Evolutionary conservation across 1,284 basidiomycete species (phyloP).

Genomic region (Ganoderma lucidum): DNA sequence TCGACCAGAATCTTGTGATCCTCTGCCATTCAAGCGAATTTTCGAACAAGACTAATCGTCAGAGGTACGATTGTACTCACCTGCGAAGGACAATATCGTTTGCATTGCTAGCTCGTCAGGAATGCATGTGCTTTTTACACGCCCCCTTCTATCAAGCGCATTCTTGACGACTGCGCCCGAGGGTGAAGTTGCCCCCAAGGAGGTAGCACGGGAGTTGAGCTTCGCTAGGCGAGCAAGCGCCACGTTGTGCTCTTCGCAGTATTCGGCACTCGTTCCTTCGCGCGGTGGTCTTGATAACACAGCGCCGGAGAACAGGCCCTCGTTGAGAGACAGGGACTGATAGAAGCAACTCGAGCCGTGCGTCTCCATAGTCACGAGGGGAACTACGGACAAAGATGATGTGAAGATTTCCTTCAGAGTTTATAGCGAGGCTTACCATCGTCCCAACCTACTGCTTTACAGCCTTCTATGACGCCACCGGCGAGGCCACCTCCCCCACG

Average conservation of each 20-base stretch:
- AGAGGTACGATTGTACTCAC: slow-evolving; percentile 44
- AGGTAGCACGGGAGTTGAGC: slow-evolving; percentile 72
- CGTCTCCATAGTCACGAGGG: slow-evolving; percentile 71
- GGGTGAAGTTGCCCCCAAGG: slow-evolving; percentile 73
- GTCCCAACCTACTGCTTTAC: slow-evolving; percentile 67
- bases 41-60: neutral
- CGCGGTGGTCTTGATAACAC: slow-evolving; percentile 20
- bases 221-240: slow-evolving; percentile 61
- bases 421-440: slow-evolving; percentile 51
- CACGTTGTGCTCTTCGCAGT: slow-evolving; percentile 51
- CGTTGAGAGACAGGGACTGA: slow-evolving; percentile 69
- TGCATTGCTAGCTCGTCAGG: slow-evolving; percentile 77
- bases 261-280: slow-evolving; percentile 45
- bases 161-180: slow-evolving; percentile 65
- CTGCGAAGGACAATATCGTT: slow-evolving; percentile 59
- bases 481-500: slow-evolving; percentile 79
- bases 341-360: slow-evolving; percentile 79
- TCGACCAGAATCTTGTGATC: slow-evolving; percentile 80
- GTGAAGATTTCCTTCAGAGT: neutral
- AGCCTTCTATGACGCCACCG: slow-evolving; percentile 73
- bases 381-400: slow-evolving; percentile 52
- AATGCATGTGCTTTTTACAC: slow-evolving; percentile 63
- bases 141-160: slow-evolving; percentile 64
- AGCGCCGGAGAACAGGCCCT: slow-evolving; percentile 42
- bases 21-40: slow-evolving; percentile 49